Percentiles rank a stretch among this genome's conserved stretches.
Conservation (phyloP, 805 yeast species). For the Crinitomyces ghanaensis region DNA sequence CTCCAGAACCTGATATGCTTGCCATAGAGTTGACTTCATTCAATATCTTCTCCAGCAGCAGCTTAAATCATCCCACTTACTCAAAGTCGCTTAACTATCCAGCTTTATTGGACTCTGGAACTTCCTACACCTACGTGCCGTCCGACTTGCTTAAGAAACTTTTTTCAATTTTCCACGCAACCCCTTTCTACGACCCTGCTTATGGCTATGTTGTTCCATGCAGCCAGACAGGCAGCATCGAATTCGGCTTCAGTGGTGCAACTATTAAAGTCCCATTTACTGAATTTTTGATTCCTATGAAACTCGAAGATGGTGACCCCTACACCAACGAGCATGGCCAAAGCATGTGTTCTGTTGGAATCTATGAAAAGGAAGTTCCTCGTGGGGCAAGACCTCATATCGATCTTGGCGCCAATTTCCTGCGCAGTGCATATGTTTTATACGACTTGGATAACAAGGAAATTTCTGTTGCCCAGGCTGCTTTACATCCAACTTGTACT, state of each 20-base stretch:
- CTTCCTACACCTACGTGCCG: conserved; percentile 18
- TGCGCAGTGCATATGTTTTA: conserved; percentile 53
- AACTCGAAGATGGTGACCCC: conserved; percentile 1
- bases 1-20: too few species aligned
- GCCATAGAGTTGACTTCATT: too few species aligned
- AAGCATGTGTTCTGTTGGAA: conserved; percentile 5
- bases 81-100: too few species aligned
- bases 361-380: conserved; percentile 4
- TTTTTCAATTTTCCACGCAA: too few species aligned
- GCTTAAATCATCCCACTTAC: too few species aligned
- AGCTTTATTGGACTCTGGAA: conserved; percentile 27
- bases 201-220: too few species aligned
- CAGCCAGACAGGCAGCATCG: too few species aligned
- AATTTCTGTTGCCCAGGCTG: conserved; percentile 45
- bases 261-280: conserved; percentile 1
- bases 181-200: too few species aligned
- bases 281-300: conserved; percentile 1
- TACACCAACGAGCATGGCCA: too few species aligned
- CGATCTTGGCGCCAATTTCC: conserved; percentile 48
- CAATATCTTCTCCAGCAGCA: too few species aligned
- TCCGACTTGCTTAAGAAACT: conserved; percentile 16
- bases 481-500: conserved; percentile 15
- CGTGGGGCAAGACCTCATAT: background rate
- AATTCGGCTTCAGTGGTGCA: conserved; percentile 10
- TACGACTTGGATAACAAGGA: conserved; percentile 46